Base-by-base conservation (phyloP, 2,329 filamentous ascomycete genomes). In the Aspergillus cejpii region DNA sequence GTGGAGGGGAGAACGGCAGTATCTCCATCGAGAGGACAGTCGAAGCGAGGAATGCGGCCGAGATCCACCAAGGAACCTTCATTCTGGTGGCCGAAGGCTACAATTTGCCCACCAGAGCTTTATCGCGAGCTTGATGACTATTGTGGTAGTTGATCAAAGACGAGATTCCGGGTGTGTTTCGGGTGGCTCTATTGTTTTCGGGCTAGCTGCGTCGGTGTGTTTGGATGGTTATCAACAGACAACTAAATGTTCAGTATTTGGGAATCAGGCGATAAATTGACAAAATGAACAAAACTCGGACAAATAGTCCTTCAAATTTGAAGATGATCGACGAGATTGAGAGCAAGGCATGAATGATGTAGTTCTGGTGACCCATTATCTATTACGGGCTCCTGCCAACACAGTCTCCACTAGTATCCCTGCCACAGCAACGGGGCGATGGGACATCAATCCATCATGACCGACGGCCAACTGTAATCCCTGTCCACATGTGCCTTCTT, bases 361-460 rank as follows among this genome's bases (percentile, higher is more conserved):
- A 40, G 37, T 36, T 20, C 19, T 31, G 37, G 47, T 43, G n/a
- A n/a, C n/a, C 6, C 28, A 29, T 31, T 6, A 14, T 31, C 28
- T 14, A 34, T 11, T 17, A 6, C 34, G 31, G 24, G 39, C 41
- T 41, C 41, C 44, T 45, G 48, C 51, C 52, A 51, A 45, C 48
- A 39, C 41, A 55, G 51, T 60, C 57, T 57, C 61, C 61, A 61
- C 61, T 44, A 23, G 40, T 41, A 54, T 56, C 55, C 55, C 56
- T 63, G 62, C 61, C 61, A 62, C 54, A 62, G 62, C 62, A 65
- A 64, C 61, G 43, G 51, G 41, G 39, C 28, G 39, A 44, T 37
- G 31, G 28, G 28, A n/a, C n/a, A n/a, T n/a, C n/a, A n/a, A n/a
- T n/a, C 28, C 14, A 31, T 31, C 28, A 7, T 15, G 14, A 17